Percentiles rank a stretch among this genome's conserved stretches.
These are phyloP conservation scores for Epichloe sp. DNA, from an alignment of 2,329 filamentous ascomycete species.

Conservation along the genomic window DNA sequence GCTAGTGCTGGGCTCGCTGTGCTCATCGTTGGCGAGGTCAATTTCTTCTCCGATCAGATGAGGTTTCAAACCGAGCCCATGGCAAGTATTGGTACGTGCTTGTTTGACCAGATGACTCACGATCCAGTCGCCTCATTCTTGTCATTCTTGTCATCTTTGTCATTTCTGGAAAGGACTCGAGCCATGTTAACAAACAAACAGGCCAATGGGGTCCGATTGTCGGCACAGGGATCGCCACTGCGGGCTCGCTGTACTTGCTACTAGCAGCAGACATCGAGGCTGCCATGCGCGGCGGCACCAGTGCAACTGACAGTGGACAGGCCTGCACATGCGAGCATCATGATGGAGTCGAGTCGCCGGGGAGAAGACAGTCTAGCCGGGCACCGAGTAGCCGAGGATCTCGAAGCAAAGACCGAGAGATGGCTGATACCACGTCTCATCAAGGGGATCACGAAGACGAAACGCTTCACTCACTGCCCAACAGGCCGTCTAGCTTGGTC, in stretches of 20 bases:
- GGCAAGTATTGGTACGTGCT: constrained; percentile 39
- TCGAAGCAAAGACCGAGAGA: neutral
- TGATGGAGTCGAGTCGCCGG: neutral
- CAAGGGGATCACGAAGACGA: neutral
- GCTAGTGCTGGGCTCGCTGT: constrained; percentile 44
- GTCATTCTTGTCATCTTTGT: neutral
- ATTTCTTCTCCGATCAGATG: constrained; percentile 47
- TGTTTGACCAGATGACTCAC: too few relatives aligned
- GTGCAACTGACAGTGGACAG: neutral
- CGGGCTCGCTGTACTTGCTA: constrained; percentile 46
- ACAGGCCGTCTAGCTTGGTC: neutral
- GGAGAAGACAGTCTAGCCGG: neutral
- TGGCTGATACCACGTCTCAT: neutral
- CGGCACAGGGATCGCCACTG: constrained; percentile 41
- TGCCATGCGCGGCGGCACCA: constrained; percentile 5
- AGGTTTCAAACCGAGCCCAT: constrained; percentile 49
- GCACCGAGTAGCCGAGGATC: neutral
- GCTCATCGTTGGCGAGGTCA: constrained; percentile 47
- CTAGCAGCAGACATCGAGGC: constrained; percentile 22
- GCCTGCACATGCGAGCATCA: constrained; percentile 10
- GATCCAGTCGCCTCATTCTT: neutral
- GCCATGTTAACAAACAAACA: constrained; percentile 9
- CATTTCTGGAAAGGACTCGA: neutral
- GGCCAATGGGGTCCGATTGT: constrained; percentile 49
- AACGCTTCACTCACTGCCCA: neutral